These are phyloP conservation scores for Cercophora samala DNA, from an alignment of 495 filamentous ascomycete genomes.

Conservation along the genomic window DNA sequence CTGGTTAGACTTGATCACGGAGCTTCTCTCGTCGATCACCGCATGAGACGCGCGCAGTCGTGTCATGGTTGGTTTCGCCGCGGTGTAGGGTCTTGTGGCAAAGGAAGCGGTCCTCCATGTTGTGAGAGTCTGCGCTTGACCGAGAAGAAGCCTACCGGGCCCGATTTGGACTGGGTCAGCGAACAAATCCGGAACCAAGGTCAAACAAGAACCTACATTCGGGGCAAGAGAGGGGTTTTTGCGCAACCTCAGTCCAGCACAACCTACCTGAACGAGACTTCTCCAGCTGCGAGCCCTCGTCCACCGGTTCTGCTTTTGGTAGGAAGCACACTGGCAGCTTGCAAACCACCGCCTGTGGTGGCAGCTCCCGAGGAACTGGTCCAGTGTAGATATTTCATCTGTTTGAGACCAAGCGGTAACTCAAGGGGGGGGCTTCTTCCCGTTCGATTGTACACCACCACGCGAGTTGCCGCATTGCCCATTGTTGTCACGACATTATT, in stretches of 20 bases:
- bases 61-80: conserved; percentile 24
- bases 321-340: neutral
- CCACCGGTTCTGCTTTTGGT: neutral
- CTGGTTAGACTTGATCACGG: conserved; percentile 8
- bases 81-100: conserved; percentile 18
- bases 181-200: conserved; percentile 30
- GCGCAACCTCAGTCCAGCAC: conserved; percentile 29
- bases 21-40: conserved; percentile 16
- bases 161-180: conserved; percentile 33
- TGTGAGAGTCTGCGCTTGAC: conserved; percentile 25
- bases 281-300: neutral
- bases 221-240: conserved; percentile 19
- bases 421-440: conserved; percentile 11
- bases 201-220: conserved; percentile 25
- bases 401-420: conserved; percentile 13
- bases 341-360: conserved; percentile 24
- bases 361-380: conserved; percentile 31
- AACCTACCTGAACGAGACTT: conserved; percentile 16
- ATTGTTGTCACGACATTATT: conserved; percentile 7
- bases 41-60: conserved; percentile 19
- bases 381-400: conserved; percentile 22
- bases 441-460: neutral
- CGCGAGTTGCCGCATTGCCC: conserved; percentile 6
- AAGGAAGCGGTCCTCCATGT: conserved; percentile 21
- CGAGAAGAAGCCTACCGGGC: conserved; percentile 21